Evolutionary conservation across 2,329 filamentous ascomycete genomes (phyloP), one percentile per base, ranked within the genome.

Genomic region (Knufia petricola): DNA sequence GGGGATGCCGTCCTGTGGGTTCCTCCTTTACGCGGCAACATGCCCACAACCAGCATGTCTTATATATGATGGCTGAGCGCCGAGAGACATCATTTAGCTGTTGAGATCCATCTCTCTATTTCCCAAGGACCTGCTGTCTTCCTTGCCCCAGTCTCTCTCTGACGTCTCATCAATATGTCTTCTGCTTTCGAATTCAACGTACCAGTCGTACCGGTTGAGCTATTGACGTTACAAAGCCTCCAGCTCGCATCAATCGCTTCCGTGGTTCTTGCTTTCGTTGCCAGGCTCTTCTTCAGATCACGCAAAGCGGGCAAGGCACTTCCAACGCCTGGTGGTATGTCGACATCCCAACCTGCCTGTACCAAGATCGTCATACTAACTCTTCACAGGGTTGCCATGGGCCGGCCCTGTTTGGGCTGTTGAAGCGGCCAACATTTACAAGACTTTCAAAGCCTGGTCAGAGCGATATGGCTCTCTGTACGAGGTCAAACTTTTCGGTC

Each of bases 401-500:
- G 28, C 31, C 17, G 42, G 42, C 8, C 42, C 42, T 12, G 42
- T 46, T 12, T 46, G 42, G 42, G 42, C 42, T 12, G 42, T 46
- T 10, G 26, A 46, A 4, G 42, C 42, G 4, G 40, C 47, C 26
- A 48, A 50, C 44, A 38, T 50, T n/a, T 71, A 68, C 68, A 53
- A 69, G 10, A 64, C 68, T 45, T 70, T 71, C 58, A 58, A 64
- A n/a, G 56, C 62, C 23, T 68, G 65, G 61, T 55, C 60, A 20
- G 56, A 66, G 17, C 50, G 60, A 47, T 62, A 63, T 46, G 63
- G 71, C 3, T 60, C 66, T 4, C 65, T 76, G 23, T 72, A 68
- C 52, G 64, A 66, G 9, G 58, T 74, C 24, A 63, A 66, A 26
- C 65, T 75, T 36, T 68, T 67, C 4, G 71, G 67, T 12, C 58